Evolutionary conservation across 306 rosid genomes (phyloP).

Genomic region (Cicer chorassanicum): DNA sequence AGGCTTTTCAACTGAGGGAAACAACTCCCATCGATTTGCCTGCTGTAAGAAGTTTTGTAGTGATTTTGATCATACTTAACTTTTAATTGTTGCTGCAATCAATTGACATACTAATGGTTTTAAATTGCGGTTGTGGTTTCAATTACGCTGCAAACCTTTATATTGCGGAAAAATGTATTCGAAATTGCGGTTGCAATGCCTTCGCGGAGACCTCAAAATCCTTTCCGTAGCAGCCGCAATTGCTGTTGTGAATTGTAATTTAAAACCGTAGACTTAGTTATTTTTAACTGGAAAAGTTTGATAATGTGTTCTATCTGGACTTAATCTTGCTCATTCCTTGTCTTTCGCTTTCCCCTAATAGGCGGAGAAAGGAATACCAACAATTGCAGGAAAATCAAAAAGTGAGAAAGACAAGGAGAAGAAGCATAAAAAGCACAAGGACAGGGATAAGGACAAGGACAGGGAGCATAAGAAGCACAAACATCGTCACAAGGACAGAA

Average conservation of each 20-base stretch:
- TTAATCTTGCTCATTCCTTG: constrained; percentile 5
- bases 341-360: constrained; percentile 31
- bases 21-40: constrained; percentile 82
- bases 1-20: constrained; percentile 87
- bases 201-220: too few relatives aligned
- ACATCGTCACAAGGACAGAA: constrained; percentile 82
- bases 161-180: too few relatives aligned
- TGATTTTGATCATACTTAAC: constrained; percentile 19
- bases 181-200: too few relatives aligned
- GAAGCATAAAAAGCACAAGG: constrained; percentile 90
- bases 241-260: too few relatives aligned
- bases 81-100: constrained; percentile 39
- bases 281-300: neutral
- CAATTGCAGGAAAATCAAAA: constrained; percentile 81
- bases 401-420: constrained; percentile 89
- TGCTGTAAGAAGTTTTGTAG: constrained; percentile 61
- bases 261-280: constrained; percentile 6
- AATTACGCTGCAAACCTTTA: too few relatives aligned
- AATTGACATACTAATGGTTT: neutral
- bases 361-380: constrained; percentile 92
- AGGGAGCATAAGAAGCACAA: constrained; percentile 94
- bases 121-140: too few relatives aligned
- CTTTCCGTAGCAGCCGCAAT: too few relatives aligned
- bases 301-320: constrained; percentile 13
- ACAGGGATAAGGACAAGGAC: constrained; percentile 83